Evolutionary conservation across 495 filamentous ascomycete genomes (phyloP).

Genomic region (Penicillium longicatenatum): DNA sequence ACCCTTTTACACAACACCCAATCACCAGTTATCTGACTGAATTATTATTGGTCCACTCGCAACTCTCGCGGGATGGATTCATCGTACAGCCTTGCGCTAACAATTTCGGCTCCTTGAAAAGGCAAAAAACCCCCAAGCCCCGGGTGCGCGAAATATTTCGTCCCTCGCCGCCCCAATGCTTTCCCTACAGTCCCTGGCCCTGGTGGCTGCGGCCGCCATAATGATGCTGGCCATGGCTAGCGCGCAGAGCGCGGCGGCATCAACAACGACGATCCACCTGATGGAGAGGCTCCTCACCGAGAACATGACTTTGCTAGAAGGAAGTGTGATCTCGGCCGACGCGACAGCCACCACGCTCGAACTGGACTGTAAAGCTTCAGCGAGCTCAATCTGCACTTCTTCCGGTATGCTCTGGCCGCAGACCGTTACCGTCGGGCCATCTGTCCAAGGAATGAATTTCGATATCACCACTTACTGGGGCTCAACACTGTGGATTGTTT

Average conservation of each 20-base stretch:
- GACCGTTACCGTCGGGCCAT: not conserved
- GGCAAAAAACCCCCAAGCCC: not conserved
- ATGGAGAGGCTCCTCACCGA: not conserved
- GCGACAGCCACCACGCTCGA: not conserved
- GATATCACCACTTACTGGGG: not conserved
- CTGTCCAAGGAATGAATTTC: not conserved
- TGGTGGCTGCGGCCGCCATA: not conserved
- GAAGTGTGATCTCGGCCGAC: not conserved
- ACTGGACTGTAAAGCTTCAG: not conserved
- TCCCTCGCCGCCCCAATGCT: not conserved
- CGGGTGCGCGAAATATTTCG: not conserved
- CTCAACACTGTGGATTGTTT: not conserved
- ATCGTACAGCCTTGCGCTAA: not conserved
- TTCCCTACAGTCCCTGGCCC: not conserved
- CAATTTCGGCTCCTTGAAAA: not conserved
- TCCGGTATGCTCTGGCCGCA: not conserved
- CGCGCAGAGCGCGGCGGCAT: not conserved
- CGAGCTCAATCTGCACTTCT: not conserved
- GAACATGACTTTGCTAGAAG: slow-evolving; percentile 1
- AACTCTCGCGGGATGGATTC: not conserved
- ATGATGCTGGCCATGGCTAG: not conserved
- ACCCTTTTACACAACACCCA: not conserved
- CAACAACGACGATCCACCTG: not conserved
- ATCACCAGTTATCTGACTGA: not conserved
- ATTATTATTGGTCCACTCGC: not conserved